Percentiles rank a stretch among this genome's conserved stretches.
Conservation (phyloP, 805 yeast species). For the Saccharomycopsis oosterbeekiorum region DNA sequence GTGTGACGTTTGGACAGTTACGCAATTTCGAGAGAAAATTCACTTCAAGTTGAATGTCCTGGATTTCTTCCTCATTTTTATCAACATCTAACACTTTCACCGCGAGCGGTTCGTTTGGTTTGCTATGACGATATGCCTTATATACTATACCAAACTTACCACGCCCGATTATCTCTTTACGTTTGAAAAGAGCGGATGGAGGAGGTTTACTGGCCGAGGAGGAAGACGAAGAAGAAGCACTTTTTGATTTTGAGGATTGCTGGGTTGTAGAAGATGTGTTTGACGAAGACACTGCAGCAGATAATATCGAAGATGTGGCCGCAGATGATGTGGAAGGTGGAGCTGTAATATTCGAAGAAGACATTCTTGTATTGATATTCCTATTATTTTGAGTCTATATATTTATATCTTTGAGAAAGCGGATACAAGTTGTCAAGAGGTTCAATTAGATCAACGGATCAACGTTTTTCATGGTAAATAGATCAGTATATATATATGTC, state of each 20-base stretch:
- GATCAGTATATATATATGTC: too few relatives aligned
- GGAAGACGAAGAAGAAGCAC: neutral
- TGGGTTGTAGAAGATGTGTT: neutral
- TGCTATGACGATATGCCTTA: constrained; percentile 47
- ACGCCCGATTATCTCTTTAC: constrained; percentile 87
- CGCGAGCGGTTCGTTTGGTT: constrained; percentile 75
- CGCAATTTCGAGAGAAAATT: constrained; percentile 76
- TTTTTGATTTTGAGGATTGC: neutral
- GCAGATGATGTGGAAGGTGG: neutral
- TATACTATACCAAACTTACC: constrained; percentile 97
- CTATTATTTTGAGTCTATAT: neutral
- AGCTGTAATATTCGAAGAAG: neutral
- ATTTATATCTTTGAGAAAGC: too few relatives aligned
- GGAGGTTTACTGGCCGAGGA: constrained; percentile 9
- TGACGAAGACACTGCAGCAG: neutral
- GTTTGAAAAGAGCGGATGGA: constrained; percentile 38
- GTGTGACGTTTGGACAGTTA: constrained; percentile 84
- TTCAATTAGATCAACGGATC: neutral
- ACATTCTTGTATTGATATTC: neutral
- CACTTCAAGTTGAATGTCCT: constrained; percentile 88
- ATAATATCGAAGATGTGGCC: neutral
- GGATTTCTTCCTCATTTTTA: constrained; percentile 87
- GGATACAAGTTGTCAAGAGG: neutral
- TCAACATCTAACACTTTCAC: constrained; percentile 88
- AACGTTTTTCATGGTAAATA: too few relatives aligned